Percentiles rank a stretch among this genome's conserved stretches.
phyloP scores from a whole-genome alignment of 768 basidiomycete species.

The Thelephora aurantiotincta region DNA sequence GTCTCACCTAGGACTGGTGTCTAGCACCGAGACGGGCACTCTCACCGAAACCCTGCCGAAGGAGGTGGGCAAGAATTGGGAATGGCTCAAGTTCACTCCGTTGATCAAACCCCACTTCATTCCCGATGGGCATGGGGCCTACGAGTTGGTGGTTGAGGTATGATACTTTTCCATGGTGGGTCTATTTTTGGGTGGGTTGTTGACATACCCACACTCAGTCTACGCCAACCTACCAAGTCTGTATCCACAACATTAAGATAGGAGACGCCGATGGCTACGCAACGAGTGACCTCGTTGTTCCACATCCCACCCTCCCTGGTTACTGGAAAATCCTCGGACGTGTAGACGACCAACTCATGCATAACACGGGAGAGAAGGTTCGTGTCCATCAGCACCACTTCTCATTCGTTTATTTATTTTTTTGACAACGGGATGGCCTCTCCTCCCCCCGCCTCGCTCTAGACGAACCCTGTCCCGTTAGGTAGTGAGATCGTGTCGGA shows the following conservation, averaged over 20 bases:
- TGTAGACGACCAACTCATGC: constrained; percentile 14
- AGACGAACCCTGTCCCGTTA: neutral
- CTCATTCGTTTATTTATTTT: neutral
- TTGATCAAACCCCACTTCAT: constrained; percentile 3
- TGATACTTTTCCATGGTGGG: neutral
- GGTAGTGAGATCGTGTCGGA: neutral
- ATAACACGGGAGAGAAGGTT: constrained; percentile 13
- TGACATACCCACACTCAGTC: constrained; percentile 3
- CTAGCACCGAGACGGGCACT: constrained; percentile 4
- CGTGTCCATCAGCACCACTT: neutral
- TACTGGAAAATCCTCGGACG: constrained; percentile 14
- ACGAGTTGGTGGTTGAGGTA: constrained; percentile 7
- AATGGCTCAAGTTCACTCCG: constrained; percentile 4
- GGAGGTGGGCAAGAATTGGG: constrained; percentile 1
- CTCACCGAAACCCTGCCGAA: constrained; percentile 4
- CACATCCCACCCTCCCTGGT: constrained; percentile 13
- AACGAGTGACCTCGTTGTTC: constrained; percentile 13
- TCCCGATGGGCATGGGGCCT: constrained; percentile 5
- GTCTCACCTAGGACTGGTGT: neutral
- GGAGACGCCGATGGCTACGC: constrained; percentile 8
- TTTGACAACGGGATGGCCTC: neutral
- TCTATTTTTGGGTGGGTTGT: neutral
- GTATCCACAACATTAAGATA: constrained; percentile 5
- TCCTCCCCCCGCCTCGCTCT: too few species aligned
- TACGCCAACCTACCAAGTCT: constrained; percentile 3